Evolutionary conservation across 345 rosid genomes (phyloP), one percentile per base, ranked within the genome.

Genomic region (Arabis hirsuta): DNA sequence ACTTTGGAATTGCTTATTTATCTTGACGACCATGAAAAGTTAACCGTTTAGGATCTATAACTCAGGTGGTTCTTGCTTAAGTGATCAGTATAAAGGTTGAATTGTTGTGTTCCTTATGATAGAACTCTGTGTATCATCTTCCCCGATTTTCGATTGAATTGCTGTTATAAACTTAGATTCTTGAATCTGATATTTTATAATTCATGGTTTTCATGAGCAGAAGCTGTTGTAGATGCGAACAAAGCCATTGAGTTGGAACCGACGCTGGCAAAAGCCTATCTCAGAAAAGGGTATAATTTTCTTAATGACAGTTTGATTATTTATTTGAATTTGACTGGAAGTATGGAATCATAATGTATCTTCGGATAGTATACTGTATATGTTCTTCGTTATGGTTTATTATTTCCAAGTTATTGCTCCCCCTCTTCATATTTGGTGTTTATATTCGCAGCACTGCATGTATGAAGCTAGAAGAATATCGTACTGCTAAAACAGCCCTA

Each of bases 141-240:
- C 2, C 19, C n/a, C 5, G 9, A 11, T 69, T 2, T 16, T 31
- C 2, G 24, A 48, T 11, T 64, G 41, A 67, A 67, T 53, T 67
- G 26, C 7, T 53, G 24, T 22, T 22, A 22, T 1, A 22, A 22
- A 22, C 24, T 16, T 74, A 31, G 27, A 31, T 52, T 36, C n/a
- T 13, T 53, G 12, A 38, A 14, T 68, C 3, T 58, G 56, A 47
- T 16, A 2, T 13, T 26, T 45, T 43, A 47, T 56, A 4, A 32
- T 63, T 56, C 20, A 24, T 54, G 32, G 9, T 52, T 60, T 9
- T 47, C 4, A 50, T 73, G 73, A 77, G 76, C 85, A 90, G 97
- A 88, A 80, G 97, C 95, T 32, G 83, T 88, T 76, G 84, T 76
- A 20, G 97, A 88, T 84, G 89, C 95, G 0, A 82, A 78, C 71